Evolutionary conservation across 331 rosid species (phyloP), one percentile per base, ranked within the genome.

Genomic region (Prunus yedoensis): DNA sequence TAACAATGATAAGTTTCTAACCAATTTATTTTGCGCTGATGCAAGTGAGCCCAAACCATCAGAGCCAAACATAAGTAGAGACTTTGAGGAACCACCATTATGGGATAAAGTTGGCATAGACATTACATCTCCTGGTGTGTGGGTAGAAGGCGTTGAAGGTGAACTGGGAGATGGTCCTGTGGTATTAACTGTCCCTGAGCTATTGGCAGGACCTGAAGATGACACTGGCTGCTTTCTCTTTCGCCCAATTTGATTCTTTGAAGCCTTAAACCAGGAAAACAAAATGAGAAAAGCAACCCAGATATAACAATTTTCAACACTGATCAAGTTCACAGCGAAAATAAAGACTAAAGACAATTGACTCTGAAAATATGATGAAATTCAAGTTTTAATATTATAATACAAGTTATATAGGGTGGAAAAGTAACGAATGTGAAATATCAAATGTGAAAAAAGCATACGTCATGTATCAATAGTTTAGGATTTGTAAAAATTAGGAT

Each of bases 131-230:
- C 89, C 88, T 10, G 84, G 83, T 59, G 90, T 86, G 74, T 86
- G 89, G 11, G 85, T 74, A 77, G 91, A 85, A 68, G 96, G 88
- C 2, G 91, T 73, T 67, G 92, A 88, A 63, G 91, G 90, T 50
- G 93, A 86, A 77, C 83, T 80, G 28, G 78, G 73, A 41, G 87
- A 85, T 49, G 89, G 93, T 60, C 87, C 93, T 11, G 88, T 74
- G 71, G 89, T 87, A 75, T 88, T 90, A 76, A 84, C 84, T 12
- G 93, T 87, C 61, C 93, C 93, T 59, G 91, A 80, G 81, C 93
- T 85, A 71, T 85, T 85, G 71, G 87, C 83, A 75, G 88, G 86
- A 67, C 88, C 88, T 41, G 91, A 82, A 74, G 89, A 84, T 73
- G 91, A 79, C 67, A 71, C 85, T 6, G 81, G 79, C 49, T 79